Percentiles rank a stretch among this genome's conserved stretches.
phyloP scores from a whole-genome alignment of 2,329 filamentous ascomycete species.

The Diaporthe aspalathi region DNA sequence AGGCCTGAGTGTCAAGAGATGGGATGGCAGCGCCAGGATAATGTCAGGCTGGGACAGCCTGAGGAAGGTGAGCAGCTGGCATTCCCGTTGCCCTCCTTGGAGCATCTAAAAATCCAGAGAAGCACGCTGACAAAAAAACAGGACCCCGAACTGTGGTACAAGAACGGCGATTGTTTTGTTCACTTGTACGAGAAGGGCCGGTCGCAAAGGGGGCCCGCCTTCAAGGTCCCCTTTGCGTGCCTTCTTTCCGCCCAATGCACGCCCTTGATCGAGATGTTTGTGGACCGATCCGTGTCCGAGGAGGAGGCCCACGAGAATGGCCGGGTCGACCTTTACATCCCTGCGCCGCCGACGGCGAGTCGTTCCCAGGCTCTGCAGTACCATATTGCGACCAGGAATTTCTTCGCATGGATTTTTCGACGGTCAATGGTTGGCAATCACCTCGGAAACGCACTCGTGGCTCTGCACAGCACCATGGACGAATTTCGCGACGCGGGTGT shows the following conservation, averaged over 20 bases:
- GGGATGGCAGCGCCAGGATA: conserved; percentile 61
- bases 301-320: conserved; percentile 40
- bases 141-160: conserved; percentile 79
- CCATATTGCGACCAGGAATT: conserved; percentile 78
- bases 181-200: conserved; percentile 75
- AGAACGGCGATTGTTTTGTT: conserved; percentile 75
- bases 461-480: conserved; percentile 73
- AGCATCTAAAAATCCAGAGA: background rate
- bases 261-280: conserved; percentile 67
- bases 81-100: background rate
- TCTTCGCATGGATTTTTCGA: conserved; percentile 77
- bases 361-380: conserved; percentile 68
- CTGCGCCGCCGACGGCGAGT: conserved; percentile 66
- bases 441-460: conserved; percentile 72
- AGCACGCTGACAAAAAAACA: conserved; percentile 47
- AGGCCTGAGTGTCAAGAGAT: conserved; percentile 56
- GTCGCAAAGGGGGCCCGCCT: conserved; percentile 74
- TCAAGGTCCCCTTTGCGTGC: conserved; percentile 70
- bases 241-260: conserved; percentile 69
- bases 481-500: conserved; percentile 66
- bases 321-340: conserved; percentile 74
- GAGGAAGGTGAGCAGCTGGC: conserved; percentile 55
- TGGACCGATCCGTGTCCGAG: conserved; percentile 50
- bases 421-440: conserved; percentile 75
- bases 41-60: conserved; percentile 60